A percentile compares a stretch with the other conserved stretches of the same genome.
phyloP scores from a whole-genome alignment of 768 basidiomycete species.

The Mycena metata region DNA sequence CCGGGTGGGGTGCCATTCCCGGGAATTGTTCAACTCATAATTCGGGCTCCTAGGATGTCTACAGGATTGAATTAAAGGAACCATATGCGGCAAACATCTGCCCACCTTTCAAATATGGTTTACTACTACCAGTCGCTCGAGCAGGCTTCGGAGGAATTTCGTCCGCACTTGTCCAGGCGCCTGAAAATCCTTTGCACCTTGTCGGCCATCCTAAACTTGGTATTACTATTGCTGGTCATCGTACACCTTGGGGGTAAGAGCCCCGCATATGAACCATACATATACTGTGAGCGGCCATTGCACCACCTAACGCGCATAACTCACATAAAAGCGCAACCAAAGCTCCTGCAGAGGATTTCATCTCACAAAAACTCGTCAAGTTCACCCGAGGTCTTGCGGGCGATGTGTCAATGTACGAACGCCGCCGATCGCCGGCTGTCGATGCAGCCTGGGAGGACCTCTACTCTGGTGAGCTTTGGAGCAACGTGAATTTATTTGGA shows the following conservation, averaged over 20 bases:
- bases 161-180: background rate
- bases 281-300: slow-evolving; percentile 1
- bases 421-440: slow-evolving; percentile 32
- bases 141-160: background rate
- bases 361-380: slow-evolving; percentile 40
- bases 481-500: background rate
- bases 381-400: no score
- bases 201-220: background rate
- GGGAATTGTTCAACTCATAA: no score
- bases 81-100: background rate
- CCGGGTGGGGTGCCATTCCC: background rate
- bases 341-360: slow-evolving; percentile 43
- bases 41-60: background rate
- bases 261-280: slow-evolving; percentile 6
- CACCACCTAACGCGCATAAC: background rate
- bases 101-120: slow-evolving; percentile 3
- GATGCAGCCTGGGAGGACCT: slow-evolving; percentile 44
- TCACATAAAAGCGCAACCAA: background rate
- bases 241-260: no score
- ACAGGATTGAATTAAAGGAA: background rate
- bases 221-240: slow-evolving; percentile 4
- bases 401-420: slow-evolving; percentile 27
- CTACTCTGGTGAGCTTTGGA: slow-evolving; percentile 39
- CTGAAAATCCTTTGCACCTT: slow-evolving; percentile 3
- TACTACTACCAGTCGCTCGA: no score